These are phyloP conservation scores for Pseudogymnoascus sp. DNA, from an alignment of 2,329 filamentous ascomycete genomes.

Conservation along the genomic window DNA sequence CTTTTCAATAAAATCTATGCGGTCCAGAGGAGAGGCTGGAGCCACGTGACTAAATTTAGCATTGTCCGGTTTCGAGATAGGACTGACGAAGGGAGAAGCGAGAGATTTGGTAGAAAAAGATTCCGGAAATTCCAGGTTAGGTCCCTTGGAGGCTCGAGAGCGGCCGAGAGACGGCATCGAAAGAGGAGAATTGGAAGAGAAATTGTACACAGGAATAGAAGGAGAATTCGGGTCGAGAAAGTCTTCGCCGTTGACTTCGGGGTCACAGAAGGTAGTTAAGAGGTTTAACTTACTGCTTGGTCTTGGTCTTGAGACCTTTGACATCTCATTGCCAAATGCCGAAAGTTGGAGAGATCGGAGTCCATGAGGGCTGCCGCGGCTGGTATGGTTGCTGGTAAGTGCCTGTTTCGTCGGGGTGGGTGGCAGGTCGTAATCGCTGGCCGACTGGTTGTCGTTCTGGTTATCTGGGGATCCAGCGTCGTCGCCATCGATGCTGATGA, in stretches of 20 bases:
- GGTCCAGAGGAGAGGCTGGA: constrained; percentile 57
- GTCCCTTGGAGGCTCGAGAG: constrained; percentile 30
- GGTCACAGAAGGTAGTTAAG: constrained; percentile 23
- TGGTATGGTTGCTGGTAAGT: constrained; percentile 20
- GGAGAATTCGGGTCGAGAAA: constrained; percentile 27
- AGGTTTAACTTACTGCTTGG: constrained; percentile 31
- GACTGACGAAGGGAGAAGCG: constrained; percentile 26
- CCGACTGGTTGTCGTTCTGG: constrained; percentile 50
- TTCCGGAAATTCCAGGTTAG: constrained; percentile 23
- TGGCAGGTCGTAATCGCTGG: constrained; percentile 67
- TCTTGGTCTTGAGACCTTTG: constrained; percentile 23
- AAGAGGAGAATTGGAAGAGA: constrained; percentile 28
- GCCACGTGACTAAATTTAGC: constrained; percentile 45
- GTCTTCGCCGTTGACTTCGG: constrained; percentile 23
- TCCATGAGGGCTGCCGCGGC: constrained; percentile 26
- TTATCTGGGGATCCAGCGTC: constrained; percentile 41
- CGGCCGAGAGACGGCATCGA: constrained; percentile 35
- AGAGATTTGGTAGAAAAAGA: constrained; percentile 23
- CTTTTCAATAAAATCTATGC: constrained; percentile 42
- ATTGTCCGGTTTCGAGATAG: constrained; percentile 36
- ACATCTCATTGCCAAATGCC: constrained; percentile 20
- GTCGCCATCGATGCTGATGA: constrained; percentile 74
- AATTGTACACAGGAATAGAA: constrained; percentile 29
- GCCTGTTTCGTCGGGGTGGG: constrained; percentile 84
- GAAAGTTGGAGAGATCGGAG: constrained; percentile 24